These are phyloP conservation scores for Casuarina glauca DNA, from an alignment of 306 rosid species.

Conservation along the genomic window DNA sequence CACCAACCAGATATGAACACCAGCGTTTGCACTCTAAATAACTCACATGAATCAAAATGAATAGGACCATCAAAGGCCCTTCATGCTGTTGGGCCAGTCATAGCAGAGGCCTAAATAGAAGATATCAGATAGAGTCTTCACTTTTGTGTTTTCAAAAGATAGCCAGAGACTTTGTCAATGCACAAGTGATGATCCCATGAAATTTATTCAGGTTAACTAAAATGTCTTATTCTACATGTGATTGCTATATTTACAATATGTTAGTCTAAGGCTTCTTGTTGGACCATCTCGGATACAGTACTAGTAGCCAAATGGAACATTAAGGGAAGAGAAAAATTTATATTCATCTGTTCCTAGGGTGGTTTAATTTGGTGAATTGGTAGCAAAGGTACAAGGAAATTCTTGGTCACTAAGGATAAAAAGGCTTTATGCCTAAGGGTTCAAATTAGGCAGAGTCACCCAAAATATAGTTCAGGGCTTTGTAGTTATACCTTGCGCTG, in stretches of 20 bases:
- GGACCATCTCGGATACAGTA: neutral
- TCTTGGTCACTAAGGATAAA: too few relatives aligned
- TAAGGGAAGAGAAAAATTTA: neutral
- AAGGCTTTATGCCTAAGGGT: too few relatives aligned
- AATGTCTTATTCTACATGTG: neutral
- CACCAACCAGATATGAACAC: neutral
- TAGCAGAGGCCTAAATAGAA: neutral
- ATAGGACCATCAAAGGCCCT: neutral
- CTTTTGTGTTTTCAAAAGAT: neutral
- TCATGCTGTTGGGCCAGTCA: neutral
- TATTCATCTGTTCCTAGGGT: neutral
- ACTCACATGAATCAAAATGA: neutral
- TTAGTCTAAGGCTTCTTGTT: neutral
- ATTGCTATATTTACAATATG: neutral
- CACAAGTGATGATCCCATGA: neutral
- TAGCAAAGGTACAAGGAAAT: neutral
- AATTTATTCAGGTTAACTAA: neutral
- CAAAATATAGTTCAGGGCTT: too few relatives aligned
- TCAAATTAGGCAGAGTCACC: too few relatives aligned
- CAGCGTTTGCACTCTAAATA: neutral
- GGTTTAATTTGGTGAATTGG: neutral
- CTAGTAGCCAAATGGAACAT: neutral
- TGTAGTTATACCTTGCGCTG: too few relatives aligned
- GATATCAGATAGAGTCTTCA: neutral
- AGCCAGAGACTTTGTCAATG: neutral